Conservation (phyloP, 2,329 filamentous ascomycete species). For the Chrysoporthe puriensis region DNA sequence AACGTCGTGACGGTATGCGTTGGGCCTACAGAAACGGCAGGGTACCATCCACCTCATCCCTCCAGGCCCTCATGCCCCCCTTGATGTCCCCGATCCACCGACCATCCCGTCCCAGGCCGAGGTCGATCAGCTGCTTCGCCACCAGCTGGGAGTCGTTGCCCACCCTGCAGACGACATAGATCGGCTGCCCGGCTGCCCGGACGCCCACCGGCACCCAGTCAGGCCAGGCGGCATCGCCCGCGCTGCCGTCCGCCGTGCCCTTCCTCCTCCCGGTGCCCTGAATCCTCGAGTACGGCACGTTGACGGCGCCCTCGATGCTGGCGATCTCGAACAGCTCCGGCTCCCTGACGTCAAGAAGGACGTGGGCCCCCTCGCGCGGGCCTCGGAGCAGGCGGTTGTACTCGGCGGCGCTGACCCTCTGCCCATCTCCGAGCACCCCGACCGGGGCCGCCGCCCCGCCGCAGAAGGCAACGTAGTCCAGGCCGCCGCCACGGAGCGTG, state of each 20-base stretch:
- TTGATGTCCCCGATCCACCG: slow-evolving; percentile 71
- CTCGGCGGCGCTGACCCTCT: slow-evolving; percentile 45
- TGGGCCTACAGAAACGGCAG: slow-evolving; percentile 54
- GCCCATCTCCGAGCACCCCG: slow-evolving; percentile 60
- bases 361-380: slow-evolving; percentile 41
- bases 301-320: slow-evolving; percentile 74
- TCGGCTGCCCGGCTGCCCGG: slow-evolving; percentile 49
- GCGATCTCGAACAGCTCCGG: slow-evolving; percentile 84
- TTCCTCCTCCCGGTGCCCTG: slow-evolving; percentile 34
- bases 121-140: slow-evolving; percentile 65
- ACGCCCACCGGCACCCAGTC: slow-evolving; percentile 35
- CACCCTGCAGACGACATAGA: slow-evolving; percentile 74
- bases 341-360: slow-evolving; percentile 83
- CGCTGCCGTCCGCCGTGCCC: not conserved
- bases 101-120: slow-evolving; percentile 56
- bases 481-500: slow-evolving; percentile 63
- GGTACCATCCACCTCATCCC: slow-evolving; percentile 63
- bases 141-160: slow-evolving; percentile 81
- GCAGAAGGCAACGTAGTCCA: slow-evolving; percentile 89
- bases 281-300: slow-evolving; percentile 66
- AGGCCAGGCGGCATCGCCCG: not conserved
- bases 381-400: not conserved
- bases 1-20: not conserved
- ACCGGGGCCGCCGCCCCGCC: slow-evolving; percentile 60
- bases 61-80: slow-evolving; percentile 76